Conservation (phyloP, 768 basidiomycete genomes). For the Psilocybe azurescens region DNA sequence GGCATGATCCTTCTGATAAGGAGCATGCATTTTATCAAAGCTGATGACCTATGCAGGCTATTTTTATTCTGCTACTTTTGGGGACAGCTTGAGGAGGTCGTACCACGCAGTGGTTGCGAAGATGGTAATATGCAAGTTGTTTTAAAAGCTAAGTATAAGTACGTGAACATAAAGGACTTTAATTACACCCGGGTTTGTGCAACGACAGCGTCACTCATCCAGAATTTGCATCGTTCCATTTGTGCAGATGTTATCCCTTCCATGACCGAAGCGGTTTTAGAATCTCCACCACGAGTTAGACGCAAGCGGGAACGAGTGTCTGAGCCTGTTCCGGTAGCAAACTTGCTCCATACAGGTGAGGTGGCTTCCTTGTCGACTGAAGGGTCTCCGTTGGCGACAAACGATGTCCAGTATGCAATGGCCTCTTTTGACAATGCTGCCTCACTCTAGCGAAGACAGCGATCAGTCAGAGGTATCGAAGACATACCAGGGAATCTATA, state of each 20-base stretch:
- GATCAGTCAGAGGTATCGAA: not conserved
- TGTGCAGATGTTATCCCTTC: constrained; percentile 33
- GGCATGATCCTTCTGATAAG: constrained; percentile 3
- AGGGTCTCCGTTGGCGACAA: constrained; percentile 36
- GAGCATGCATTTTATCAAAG: not conserved
- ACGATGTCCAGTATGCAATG: constrained; percentile 52
- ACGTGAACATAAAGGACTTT: not conserved
- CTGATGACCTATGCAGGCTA: too few species aligned
- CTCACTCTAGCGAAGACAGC: constrained; percentile 36
- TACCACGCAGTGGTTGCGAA: too few species aligned
- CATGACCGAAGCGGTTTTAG: constrained; percentile 32
- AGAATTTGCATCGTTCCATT: constrained; percentile 42
- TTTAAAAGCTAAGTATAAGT: not conserved
- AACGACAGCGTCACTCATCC: constrained; percentile 43
- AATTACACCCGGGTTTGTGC: constrained; percentile 36
- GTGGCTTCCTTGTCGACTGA: constrained; percentile 23
- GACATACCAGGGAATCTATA: not conserved
- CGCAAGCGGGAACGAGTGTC: constrained; percentile 23
- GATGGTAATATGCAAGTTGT: too few species aligned
- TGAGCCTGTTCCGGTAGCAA: constrained; percentile 13
- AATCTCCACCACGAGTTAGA: constrained; percentile 31
- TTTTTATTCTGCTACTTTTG: too few species aligned
- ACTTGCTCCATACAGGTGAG: constrained; percentile 33
- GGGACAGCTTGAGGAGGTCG: too few species aligned
- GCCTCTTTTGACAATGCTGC: constrained; percentile 40